phyloP scores from a whole-genome alignment of 176 grass and related monocot species.

The Echinochloa phyllopogon region DNA sequence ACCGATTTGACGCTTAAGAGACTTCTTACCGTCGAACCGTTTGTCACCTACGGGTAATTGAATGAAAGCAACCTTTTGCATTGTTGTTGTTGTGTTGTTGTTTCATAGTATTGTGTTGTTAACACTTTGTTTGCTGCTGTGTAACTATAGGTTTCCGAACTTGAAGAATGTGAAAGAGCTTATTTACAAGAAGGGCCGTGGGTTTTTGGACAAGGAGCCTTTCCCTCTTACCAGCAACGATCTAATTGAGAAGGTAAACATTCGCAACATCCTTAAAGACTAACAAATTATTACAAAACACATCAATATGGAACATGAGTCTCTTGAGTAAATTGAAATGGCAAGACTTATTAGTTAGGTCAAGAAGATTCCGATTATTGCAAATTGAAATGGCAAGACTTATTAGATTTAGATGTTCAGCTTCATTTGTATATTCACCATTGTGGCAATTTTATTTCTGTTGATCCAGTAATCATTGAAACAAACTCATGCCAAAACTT shows the following conservation, averaged over 20 bases:
- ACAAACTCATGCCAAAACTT: neutral
- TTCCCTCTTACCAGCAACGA: constrained; percentile 92
- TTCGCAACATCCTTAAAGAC: neutral
- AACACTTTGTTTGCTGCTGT: neutral
- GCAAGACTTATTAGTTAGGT: neutral
- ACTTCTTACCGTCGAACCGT: constrained; percentile 78
- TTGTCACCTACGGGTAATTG: constrained; percentile 84
- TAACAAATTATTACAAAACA: neutral
- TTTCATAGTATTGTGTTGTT: neutral
- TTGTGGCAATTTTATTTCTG: neutral
- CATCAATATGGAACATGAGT: neutral
- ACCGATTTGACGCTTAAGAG: constrained; percentile 68
- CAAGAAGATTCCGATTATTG: neutral
- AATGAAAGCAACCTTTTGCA: neutral
- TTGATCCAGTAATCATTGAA: neutral
- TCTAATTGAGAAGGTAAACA: constrained; percentile 84
- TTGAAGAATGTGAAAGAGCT: constrained; percentile 93
- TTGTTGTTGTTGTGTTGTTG: neutral
- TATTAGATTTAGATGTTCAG: neutral
- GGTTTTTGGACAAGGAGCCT: constrained; percentile 65
- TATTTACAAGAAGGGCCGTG: constrained; percentile 83
- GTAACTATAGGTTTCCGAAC: constrained; percentile 62
- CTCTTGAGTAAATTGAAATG: neutral
- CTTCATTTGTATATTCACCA: neutral
- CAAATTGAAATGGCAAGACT: neutral